phyloP scores from a whole-genome alignment of 192 early-diverging fungal genomes.

The Coemansia sp. region DNA sequence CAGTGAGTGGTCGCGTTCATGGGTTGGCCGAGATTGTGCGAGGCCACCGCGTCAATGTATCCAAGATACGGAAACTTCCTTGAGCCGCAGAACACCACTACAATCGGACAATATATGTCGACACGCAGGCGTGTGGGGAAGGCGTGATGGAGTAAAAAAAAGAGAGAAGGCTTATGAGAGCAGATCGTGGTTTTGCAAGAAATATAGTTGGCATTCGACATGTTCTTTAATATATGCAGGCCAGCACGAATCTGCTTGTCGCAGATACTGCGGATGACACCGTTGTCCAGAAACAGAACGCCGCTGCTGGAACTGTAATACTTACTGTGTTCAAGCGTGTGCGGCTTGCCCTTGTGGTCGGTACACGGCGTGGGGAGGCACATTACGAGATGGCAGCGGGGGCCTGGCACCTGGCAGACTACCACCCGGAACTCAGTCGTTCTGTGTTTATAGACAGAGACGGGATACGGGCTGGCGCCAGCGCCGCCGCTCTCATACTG shows the following conservation, averaged over 20 bases:
- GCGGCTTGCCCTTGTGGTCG: conserved; percentile 74
- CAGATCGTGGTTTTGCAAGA: conserved; percentile 4
- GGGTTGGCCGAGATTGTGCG: conserved; percentile 69
- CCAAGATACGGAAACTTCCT: conserved; percentile 65
- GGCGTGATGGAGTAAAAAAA: conserved; percentile 1
- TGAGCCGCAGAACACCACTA: conserved; percentile 86
- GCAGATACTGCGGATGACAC: background rate
- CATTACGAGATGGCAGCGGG: conserved; percentile 62
- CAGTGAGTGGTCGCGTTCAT: conserved; percentile 66
- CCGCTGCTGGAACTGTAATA: background rate
- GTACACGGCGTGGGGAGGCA: conserved; percentile 71
- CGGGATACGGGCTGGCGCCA: conserved; percentile 29
- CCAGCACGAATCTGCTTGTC: background rate
- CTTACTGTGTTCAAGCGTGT: conserved; percentile 75
- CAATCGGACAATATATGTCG: conserved; percentile 6
- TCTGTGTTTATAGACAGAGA: conserved; percentile 56
- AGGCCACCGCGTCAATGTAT: conserved; percentile 72
- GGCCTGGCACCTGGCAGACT: conserved; percentile 66
- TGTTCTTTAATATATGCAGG: conserved; percentile 17
- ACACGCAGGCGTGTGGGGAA: background rate
- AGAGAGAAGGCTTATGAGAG: background rate
- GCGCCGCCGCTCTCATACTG: conserved; percentile 32
- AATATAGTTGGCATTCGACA: conserved; percentile 10
- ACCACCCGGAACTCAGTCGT: conserved; percentile 61
- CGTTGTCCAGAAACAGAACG: background rate